Conservation (phyloP, 1,139 yeast species). For the Blastobotrys ciferrii region DNA sequence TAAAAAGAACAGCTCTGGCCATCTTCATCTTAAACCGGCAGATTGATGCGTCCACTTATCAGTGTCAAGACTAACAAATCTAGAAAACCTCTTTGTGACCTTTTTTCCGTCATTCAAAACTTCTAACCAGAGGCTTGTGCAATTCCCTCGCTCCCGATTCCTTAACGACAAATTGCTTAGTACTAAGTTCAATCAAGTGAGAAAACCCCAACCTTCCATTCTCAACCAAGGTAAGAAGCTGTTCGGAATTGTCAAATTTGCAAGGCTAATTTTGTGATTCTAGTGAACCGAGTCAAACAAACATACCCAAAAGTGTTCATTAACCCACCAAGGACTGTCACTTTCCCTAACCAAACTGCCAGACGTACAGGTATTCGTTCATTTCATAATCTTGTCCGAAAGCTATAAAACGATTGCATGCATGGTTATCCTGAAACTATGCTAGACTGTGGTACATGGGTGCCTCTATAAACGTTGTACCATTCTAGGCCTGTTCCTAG, state of each 20-base stretch:
- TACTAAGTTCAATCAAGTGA: not conserved
- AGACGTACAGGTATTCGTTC: not conserved
- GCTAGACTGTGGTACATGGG: too few relatives aligned
- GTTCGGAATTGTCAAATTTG: not conserved
- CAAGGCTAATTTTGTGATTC: too few relatives aligned
- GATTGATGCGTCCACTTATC: too few relatives aligned
- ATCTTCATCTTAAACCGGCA: too few relatives aligned
- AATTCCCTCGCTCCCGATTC: constrained; percentile 3
- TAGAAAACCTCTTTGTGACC: constrained; percentile 1
- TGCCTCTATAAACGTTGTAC: too few relatives aligned
- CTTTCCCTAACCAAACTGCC: not conserved
- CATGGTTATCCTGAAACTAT: too few relatives aligned
- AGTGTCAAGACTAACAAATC: too few relatives aligned
- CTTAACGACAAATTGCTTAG: not conserved
- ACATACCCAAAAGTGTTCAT: constrained; percentile 1
- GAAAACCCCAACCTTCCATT: not conserved
- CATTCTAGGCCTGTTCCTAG: too few relatives aligned
- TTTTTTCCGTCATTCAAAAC: not conserved
- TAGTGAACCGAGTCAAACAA: not conserved
- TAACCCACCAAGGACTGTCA: constrained; percentile 1
- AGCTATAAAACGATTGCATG: too few relatives aligned
- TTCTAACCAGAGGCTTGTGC: constrained; percentile 1
- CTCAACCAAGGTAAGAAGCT: not conserved
- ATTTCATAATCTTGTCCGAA: not conserved
- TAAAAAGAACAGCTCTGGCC: too few relatives aligned